Base-by-base conservation (phyloP, 1,139 yeast species). In the Taphrina flavorubra region DNA sequence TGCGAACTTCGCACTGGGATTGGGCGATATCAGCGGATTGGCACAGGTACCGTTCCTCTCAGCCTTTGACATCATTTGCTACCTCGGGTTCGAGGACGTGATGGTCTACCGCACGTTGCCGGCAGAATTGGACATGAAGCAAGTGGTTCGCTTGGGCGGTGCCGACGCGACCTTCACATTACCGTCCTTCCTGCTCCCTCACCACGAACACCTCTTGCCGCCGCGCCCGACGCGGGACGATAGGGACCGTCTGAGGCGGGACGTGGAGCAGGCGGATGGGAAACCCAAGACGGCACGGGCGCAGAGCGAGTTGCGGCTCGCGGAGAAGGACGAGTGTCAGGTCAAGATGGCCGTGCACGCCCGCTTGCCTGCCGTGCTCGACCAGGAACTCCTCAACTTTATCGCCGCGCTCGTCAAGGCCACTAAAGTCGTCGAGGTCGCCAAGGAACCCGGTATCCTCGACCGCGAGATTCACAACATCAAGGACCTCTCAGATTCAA, bases 321-420 rank as follows among this genome's bases (percentile, higher is more conserved):
- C 61, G 7, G 51, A 55, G 14, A 55, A 53, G 51, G 67, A 63
- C 61, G 60, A 56, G 14, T 63, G 67, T 25, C 46, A 63, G 42
- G 67, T 63, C 39, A 46, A 55, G 20, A 63, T 63, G 67, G 67
- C 46, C 40, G 47, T 55, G 18, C 67, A 63, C 20, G 67, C 56
- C 44, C n/a, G 67, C n/a, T 46, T 63, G 2, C 67, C 67, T 16
- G 67, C 67, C 14, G 55, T 63, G 1, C 58, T 63, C 34, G 67
- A 63, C 46, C 67, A 63, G 46, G 67, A 63, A 46, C 51, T 63
- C 14, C 67, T 63, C 56, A 55, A 63, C 56, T 63, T 63, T 44
- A 36, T 63, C 55, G 59, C 59, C 25, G 61, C 61, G 4, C 55
- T 63, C 11, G 67, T 63, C 47, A 63, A 63, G 61, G 67, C 67